Evolutionary conservation across 2,329 filamentous ascomycete species (phyloP).

Genomic region (Pseudogymnoascus destructans): DNA sequence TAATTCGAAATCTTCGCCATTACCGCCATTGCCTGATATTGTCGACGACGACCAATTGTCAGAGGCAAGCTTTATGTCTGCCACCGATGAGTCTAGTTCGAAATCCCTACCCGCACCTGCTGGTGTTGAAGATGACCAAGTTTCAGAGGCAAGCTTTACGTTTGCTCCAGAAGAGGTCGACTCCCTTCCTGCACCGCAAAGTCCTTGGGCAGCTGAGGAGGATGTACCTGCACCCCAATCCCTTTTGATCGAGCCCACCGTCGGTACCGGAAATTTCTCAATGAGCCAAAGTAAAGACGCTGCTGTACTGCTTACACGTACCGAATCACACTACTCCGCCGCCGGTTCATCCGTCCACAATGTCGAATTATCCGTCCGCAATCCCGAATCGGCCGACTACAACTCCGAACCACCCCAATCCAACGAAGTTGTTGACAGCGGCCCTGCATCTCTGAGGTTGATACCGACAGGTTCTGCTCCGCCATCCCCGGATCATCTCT

Average conservation of each 20-base stretch:
- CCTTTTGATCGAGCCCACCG: neutral
- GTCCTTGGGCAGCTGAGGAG: constrained; percentile 21
- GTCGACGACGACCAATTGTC: neutral
- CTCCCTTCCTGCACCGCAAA: constrained; percentile 17
- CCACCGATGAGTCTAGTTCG: neutral
- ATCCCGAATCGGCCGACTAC: neutral
- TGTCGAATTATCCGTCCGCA: neutral
- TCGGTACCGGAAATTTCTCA: neutral
- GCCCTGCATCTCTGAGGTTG: neutral
- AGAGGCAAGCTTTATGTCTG: neutral
- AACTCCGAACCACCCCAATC: neutral
- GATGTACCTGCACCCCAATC: neutral
- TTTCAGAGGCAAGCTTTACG: neutral
- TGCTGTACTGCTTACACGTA: neutral
- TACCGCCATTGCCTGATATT: neutral
- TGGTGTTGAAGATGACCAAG: neutral
- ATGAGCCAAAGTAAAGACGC: constrained; percentile 1
- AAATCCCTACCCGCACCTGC: neutral
- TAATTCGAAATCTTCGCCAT: neutral
- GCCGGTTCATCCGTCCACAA: neutral
- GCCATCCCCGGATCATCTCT: neutral
- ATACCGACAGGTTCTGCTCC: neutral
- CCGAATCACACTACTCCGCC: neutral
- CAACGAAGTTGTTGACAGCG: neutral
- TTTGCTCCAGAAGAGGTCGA: neutral